Evolutionary conservation across 805 yeast genomes (phyloP), one percentile per base, ranked within the genome.

Genomic region (Teunomyces atbi): DNA sequence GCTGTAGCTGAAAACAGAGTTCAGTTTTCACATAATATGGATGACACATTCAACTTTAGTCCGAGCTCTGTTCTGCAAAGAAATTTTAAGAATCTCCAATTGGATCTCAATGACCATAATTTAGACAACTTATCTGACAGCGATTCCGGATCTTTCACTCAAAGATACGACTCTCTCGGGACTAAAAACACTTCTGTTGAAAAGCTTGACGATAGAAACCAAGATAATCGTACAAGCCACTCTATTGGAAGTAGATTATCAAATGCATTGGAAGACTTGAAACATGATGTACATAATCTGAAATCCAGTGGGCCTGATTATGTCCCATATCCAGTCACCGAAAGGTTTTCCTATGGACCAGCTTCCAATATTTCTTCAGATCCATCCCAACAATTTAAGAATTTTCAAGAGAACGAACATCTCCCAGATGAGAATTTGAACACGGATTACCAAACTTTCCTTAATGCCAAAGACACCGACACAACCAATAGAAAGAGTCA

Each of bases 371-470:
- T 10, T n/a, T 18, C 12, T n/a, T 36, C 28, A 11, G 49, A 50
- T 28, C 48, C 55, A 5, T 40, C 45, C 19, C 15, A 41, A 11
- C 54, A 54, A 28, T 57, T 59, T 33, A 41, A 50, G n/a, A 49
- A 52, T 11, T 61, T 58, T 41, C 48, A 54, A 30, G 20, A 35
- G 3, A 15, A 40, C 11, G 48, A 49, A 32, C 23, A 34, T 16
- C 50, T 48, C 11, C 44, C 49, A 5, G 52, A 41, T 30, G 45
- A 49, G 13, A 47, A 41, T 6, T 54, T 63, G 39, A 57, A 53
- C 40, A 55, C 46, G 15, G 70, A 68, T 32, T 64, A 62, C 44
- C 63, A 66, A 27, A 45, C 53, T 5, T 66, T 63, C 42, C 58
- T 66, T 40, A 51, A 47, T 20, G 45, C 44, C 5, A 21, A 34